Evolutionary conservation across 495 filamentous ascomycete genomes (phyloP), one percentile per base, ranked within the genome.

Genomic region (Geopyxis carbonaria): DNA sequence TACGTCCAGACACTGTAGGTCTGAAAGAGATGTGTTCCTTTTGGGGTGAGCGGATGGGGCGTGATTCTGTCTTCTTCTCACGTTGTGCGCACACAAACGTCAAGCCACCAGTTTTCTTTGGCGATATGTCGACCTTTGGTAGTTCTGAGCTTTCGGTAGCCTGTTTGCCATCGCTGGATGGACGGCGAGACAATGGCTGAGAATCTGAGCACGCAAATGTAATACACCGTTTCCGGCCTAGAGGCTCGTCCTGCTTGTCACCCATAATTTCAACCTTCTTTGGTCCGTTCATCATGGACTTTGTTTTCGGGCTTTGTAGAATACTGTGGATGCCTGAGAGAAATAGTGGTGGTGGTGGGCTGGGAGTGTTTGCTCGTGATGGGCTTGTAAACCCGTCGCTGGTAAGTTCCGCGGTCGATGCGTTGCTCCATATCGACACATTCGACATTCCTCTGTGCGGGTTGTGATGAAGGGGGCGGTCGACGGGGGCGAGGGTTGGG

Each of bases 311-410:
- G 2, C 29, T 28, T 7, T 47, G 47, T n/a, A 51, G 29, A 13
- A 55, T 24, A 11, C 41, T 29, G 20, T 38, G 41, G 39, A 56
- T 43, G 5, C 41, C 37, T 37, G 34, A 21, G 31, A 56, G 55
- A 33, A 53, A 53, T 25, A 44, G 40, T 24, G 53, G 51, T 7
- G 75, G 72, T 4, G 81, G 84, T 7, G 89, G 89, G 54, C 89
- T 97, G 5, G 87, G 82, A 9, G 84, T 82, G 53, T 70, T 81
- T 34, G 82, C 79, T 16, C 84, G 64, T n/a, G 83, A 74, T 30
- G 89, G 84, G 47, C 84, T 91, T n/a, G 85, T 93, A 28, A 83
- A 60, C 27, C 78, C 89, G 53, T 93, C 89, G 59, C 84, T 93
- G 20, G 83, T 93, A 38, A 93, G 64, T 45, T 93, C 86, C 18